Base-by-base conservation (phyloP, 495 filamentous ascomycete genomes). In the Talaromyces adpressus region DNA sequence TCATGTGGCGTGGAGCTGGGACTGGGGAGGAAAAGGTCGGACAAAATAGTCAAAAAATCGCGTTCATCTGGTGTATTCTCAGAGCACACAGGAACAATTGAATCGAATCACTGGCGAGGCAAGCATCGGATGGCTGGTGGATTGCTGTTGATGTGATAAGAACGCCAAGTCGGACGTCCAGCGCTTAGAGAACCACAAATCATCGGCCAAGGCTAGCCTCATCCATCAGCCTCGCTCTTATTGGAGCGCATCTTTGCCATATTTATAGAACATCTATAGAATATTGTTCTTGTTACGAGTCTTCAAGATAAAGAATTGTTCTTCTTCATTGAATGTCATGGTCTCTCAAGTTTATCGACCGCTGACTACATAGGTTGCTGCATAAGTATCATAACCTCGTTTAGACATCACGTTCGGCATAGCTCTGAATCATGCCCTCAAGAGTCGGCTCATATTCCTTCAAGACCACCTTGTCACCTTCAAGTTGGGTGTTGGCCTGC, bases 361-460 rank as follows among this genome's bases (percentile, higher is more conserved):
- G 39, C 6, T 7, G 6, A 49, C 45, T 49, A 20, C 16, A n/a
- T 47, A 49, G 8, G 32, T 34, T 8, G 18, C 18, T 47, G 41
- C 41, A n/a, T 47, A 18, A 20, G n/a, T 49, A 20, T 20, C 11
- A 41, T 41, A 41, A 16, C 8, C 45, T 49, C 7, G n/a, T 62
- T 74, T 75, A 89, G 47, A 86, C 75, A 59, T 84, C 81, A 65
- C 92, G 85, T 65, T 98, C 94, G 0, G 85, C 92, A 82, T 84
- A 98, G 75, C 93, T 96, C 79, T 90, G 82, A 60, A 98, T 91
- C 79, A 98, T 84, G 7, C 93, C 93, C 71, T 94, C 87, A 8
- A 86, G 77, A 0, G 85, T 91, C 1, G 92, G 83, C 67, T 96
- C 93, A 78, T 98, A 98, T 75, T 98, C 91, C 76, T 85, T 91